These are phyloP conservation scores for Acer campestre DNA, from an alignment of 345 rosid species.

Conservation along the genomic window DNA sequence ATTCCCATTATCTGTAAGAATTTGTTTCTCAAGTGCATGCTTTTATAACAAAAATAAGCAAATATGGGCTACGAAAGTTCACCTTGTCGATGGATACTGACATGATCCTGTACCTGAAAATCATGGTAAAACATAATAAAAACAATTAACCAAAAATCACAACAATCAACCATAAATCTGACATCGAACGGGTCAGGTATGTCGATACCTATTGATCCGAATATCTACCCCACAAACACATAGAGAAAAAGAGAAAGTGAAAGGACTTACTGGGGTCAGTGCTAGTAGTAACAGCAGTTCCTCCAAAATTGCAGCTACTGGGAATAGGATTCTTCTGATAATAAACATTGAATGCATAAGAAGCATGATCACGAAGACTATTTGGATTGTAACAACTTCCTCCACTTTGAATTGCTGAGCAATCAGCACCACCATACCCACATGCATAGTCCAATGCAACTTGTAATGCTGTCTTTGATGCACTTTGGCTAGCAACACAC, in stretches of 20 bases:
- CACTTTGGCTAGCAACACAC: conserved; percentile 83
- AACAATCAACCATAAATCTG: too few relatives aligned
- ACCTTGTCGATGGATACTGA: conserved; percentile 67
- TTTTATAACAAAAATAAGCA: too few relatives aligned
- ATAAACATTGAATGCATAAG: conserved; percentile 77
- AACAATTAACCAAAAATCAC: background rate
- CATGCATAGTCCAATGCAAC: conserved; percentile 89
- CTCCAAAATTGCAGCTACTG: conserved; percentile 82
- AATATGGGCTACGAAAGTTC: conserved; percentile 1
- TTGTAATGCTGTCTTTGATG: conserved; percentile 63
- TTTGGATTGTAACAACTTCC: conserved; percentile 71
- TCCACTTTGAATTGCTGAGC: conserved; percentile 59
- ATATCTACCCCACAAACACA: too few relatives aligned
- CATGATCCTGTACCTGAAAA: conserved; percentile 61
- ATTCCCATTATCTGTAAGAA: background rate
- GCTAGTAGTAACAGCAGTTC: conserved; percentile 76
- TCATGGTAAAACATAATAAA: background rate
- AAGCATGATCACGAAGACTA: conserved; percentile 66
- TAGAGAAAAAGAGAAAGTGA: too few relatives aligned
- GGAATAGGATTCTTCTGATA: conserved; percentile 77
- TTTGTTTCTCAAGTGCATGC: background rate
- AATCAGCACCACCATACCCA: conserved; percentile 80
- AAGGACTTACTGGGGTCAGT: conserved; percentile 77
- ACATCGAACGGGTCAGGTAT: too few relatives aligned
- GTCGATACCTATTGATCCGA: too few relatives aligned